Evolutionary conservation across 805 yeast species (phyloP).

Genomic region (Candida khao-thaluensis): DNA sequence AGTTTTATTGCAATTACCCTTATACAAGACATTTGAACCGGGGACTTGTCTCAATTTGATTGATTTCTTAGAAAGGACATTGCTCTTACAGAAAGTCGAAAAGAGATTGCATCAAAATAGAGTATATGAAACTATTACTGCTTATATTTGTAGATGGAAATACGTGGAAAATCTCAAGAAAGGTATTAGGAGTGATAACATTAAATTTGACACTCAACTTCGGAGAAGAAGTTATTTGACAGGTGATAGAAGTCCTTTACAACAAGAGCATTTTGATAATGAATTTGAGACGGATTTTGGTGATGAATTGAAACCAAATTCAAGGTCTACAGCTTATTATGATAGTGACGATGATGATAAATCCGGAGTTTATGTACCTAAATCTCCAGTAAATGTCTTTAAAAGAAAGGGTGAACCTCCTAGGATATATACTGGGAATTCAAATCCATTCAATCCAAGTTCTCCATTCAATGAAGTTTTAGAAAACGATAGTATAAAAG

Average conservation of each 20-base stretch:
- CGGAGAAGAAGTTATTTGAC: slow-evolving; percentile 28
- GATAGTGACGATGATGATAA: slow-evolving; percentile 12
- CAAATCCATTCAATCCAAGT: too few relatives aligned
- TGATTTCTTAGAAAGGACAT: slow-evolving; percentile 64
- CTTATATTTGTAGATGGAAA: slow-evolving; percentile 48
- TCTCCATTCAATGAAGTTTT: too few relatives aligned
- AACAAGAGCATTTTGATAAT: slow-evolving; percentile 13
- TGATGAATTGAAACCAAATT: slow-evolving; percentile 11
- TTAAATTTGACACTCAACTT: slow-evolving; percentile 24
- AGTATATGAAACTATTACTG: slow-evolving; percentile 47
- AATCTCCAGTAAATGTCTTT: slow-evolving; percentile 26
- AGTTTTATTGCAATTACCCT: slow-evolving; percentile 64
- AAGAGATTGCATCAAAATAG: slow-evolving; percentile 42
- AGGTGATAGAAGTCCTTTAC: slow-evolving; percentile 19
- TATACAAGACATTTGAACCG: slow-evolving; percentile 74
- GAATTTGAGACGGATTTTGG: slow-evolving; percentile 15
- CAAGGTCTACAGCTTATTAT: not conserved
- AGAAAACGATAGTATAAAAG: slow-evolving; percentile 2
- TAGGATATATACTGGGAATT: too few relatives aligned
- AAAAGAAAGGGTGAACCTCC: slow-evolving; percentile 15
- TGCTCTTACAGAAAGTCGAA: slow-evolving; percentile 56
- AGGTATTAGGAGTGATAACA: slow-evolving; percentile 26
- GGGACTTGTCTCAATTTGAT: slow-evolving; percentile 72
- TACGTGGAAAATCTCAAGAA: slow-evolving; percentile 30
- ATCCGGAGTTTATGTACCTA: slow-evolving; percentile 30